Base-by-base conservation (phyloP, 2,329 filamentous ascomycete genomes). In the Alternaria atra region DNA sequence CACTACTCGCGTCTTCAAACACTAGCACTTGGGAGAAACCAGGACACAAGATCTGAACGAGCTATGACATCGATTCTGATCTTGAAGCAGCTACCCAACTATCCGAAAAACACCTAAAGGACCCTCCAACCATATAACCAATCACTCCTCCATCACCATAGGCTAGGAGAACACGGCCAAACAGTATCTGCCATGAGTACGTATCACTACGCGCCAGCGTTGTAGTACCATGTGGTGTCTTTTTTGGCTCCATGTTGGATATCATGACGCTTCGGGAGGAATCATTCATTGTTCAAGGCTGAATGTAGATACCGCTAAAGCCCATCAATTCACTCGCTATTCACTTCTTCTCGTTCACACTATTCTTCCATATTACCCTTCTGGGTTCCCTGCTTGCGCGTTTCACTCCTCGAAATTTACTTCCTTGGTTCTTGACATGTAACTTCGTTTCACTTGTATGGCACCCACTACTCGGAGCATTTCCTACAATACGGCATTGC, bases 351-450 rank as follows among this genome's bases (percentile, higher is more conserved):
- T 25, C 4, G 8, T 12, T 50, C 20, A n/a, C 8, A 2, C 4
- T 15, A 3, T 4, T 0, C 1, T 7, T 12, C 0, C 30, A 35
- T 12, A 1, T 17, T 1, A 2, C 20, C 6, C 9, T 2, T 5
- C 6, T 1, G 30, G 10, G 1, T 34, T 7, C 32, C 15, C 20
- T 25, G 13, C 9, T 8, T 35, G 17, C 2, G 4, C 30, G 30
- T 30, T 50, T 50, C 46, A 50, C 46, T 35, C 30, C 0, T 6
- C 1, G 2, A 25, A 12, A 10, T 9, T 5, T 32, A 50, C 9
- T 3, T 10, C 27, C 3, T 1, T 8, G 5, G 7, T 25, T 23
- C 17, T 20, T 50, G 4, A 34, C 9, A 12, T 35, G 30, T 25
- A 6, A 7, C 23, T 4, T 50, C 8, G 35, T 34, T 27, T 25